phyloP scores from a whole-genome alignment of 768 basidiomycete species.

The Hygrocybe punicea region DNA sequence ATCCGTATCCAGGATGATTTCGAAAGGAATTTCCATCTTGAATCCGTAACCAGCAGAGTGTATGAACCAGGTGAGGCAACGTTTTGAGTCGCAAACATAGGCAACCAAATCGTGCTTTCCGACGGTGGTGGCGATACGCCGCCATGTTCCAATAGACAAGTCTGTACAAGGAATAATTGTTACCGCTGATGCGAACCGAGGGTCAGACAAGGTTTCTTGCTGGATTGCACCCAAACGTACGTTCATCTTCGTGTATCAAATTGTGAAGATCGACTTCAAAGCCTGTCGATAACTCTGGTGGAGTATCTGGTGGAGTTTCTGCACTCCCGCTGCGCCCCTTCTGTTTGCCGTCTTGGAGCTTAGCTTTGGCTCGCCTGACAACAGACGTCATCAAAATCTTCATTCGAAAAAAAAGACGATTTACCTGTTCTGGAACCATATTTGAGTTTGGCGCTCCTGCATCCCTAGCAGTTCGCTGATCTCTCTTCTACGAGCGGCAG shows the following conservation, averaged over 20 bases:
- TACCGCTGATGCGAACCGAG: slow-evolving; percentile 41
- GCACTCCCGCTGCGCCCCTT: slow-evolving; percentile 35
- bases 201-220: background rate
- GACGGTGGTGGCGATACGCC: slow-evolving; percentile 57
- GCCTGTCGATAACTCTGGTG: slow-evolving; percentile 49
- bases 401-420: slow-evolving; percentile 12
- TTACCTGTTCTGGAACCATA: slow-evolving; percentile 87
- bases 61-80: slow-evolving; percentile 75
- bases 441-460: slow-evolving; percentile 84
- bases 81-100: slow-evolving; percentile 66
- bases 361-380: slow-evolving; percentile 75
- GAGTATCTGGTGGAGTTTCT: slow-evolving; percentile 45
- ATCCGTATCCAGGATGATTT: slow-evolving; percentile 54
- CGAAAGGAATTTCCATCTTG: slow-evolving; percentile 82
- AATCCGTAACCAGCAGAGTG: slow-evolving; percentile 68
- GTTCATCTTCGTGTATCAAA: slow-evolving; percentile 72
- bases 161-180: slow-evolving; percentile 74
- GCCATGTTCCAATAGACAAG: slow-evolving; percentile 75
- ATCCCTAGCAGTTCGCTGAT: slow-evolving; percentile 73
- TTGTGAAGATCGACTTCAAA: slow-evolving; percentile 59
- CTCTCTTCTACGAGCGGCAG: slow-evolving; percentile 65
- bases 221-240: slow-evolving; percentile 42
- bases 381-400: background rate
- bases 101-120: slow-evolving; percentile 67
- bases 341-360: slow-evolving; percentile 59